Base-by-base conservation (phyloP, 2,329 filamentous ascomycete genomes). In the Coniochaeta ligniaria region DNA sequence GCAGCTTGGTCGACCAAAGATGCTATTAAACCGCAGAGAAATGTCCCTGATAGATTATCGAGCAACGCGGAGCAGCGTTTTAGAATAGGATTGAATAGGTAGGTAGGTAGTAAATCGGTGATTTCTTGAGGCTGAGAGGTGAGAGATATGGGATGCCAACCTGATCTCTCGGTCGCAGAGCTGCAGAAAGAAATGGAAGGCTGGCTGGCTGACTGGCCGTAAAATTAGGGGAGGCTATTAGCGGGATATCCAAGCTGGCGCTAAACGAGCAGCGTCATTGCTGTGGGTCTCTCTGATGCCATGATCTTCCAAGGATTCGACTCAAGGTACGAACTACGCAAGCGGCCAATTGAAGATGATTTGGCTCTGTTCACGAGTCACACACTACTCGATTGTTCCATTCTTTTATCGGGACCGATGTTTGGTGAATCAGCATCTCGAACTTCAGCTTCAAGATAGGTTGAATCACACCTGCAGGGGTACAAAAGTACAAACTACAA, bases 221-320 rank as follows among this genome's bases (percentile, higher is more conserved):
- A 31, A 47, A 52, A 52, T 52, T 28, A 52, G 47, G 47, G 47
- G 47, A 52, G 22, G 47, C 24, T 24, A n/a, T 47, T 47, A 47
- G 43, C 43, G 43, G 43, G 43, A 47, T 47, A 47, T 5, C 9
- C 43, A 22, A 22, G n/a, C 24, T 12, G 47, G 47, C 47, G 47
- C 47, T 52, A 52, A 52, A 52, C 24, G 47, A 52, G 47, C 47
- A 52, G 47, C 47, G 47, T 52, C 47, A 52, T 52, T 31, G 47
- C 24, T 52, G 47, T 28, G 47, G 47, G 47, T 31, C 47, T 20
- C 14, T 24, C 47, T 52, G 47, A 52, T 52, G 47, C 8, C 47
- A 50, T 52, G 45, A 50, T 50, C 45, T 6, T 50, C 45, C 41
- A 43, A 22, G 35, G 35, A 17, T 17, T 7, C 41, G 20, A 20